Evolutionary conservation across 2,329 filamentous ascomycete species (phyloP), one percentile per base, ranked within the genome.

Genomic region (Cladosporium sp.): DNA sequence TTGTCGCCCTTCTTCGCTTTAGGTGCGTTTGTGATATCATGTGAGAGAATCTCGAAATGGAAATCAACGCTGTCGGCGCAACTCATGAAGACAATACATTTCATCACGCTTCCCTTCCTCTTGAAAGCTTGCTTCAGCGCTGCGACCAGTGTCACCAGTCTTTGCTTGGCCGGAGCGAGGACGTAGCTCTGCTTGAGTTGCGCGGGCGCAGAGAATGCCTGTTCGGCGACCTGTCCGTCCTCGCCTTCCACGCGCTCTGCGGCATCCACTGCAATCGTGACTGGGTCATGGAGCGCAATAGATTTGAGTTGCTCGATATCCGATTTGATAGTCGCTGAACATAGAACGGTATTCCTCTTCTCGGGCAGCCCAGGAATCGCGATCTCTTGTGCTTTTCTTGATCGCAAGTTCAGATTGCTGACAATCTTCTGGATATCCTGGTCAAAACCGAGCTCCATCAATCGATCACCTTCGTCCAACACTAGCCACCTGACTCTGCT

Each of bases 371-470:
- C 78, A 17, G 82, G 81, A 3, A 83, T 83, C 36, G 87, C 78
- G 2, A 77, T 73, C 3, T 85, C 84, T 36, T 82, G 81, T 28
- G 83, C 84, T 56, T 81, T 83, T 57, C 82, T 81, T 36, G 81
- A 78, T 56, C 87, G 81, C 44, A 86, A 76, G 61, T 91, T 86
- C 57, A 97, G 83, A 61, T 88, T 88, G 56, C 84, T 81, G 15
- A 99, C 89, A 62, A 97, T 93, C 60, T 87, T 89, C 69, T 90
- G 89, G 59, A 99, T 84, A 68, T 97, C 93, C 55, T 97, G 87
- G 73, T 97, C 94, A 65, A 99, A 99, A 0, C 94, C 94, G 68
- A 97, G 82, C 70, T 99, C 94, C 93, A 99, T 97, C 70, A 99
- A 78, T n/a, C 94, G 84, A 79, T 99, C 94, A 28, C 94, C 94